phyloP scores from a whole-genome alignment of 108 stramenopile genomes.

The Cylindrotheca closterium region DNA sequence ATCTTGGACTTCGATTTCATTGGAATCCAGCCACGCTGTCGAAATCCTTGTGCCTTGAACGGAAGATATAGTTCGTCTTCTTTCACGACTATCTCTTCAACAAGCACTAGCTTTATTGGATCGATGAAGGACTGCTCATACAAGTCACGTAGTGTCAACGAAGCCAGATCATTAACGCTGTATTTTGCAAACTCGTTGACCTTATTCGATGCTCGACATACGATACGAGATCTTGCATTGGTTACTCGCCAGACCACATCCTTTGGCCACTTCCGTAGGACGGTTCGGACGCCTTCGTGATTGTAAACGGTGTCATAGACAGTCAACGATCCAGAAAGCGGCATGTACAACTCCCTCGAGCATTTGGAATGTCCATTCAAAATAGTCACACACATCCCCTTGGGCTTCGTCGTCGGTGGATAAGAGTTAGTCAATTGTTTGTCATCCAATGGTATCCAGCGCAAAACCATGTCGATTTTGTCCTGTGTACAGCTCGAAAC shows the following conservation, averaged over 20 bases:
- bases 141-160: slow-evolving; percentile 16
- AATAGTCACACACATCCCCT: slow-evolving; percentile 22
- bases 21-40: neutral
- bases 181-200: slow-evolving; percentile 8
- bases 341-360: slow-evolving; percentile 26
- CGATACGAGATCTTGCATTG: slow-evolving; percentile 13
- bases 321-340: slow-evolving; percentile 18
- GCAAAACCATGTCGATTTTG: neutral
- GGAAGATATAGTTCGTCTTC: neutral
- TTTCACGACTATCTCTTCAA: neutral
- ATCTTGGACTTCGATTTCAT: neutral
- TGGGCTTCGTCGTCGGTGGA: neutral
- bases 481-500: neutral
- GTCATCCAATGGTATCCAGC: neutral
- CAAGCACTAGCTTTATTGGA: neutral
- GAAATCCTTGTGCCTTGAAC: neutral
- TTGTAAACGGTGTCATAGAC: slow-evolving; percentile 31
- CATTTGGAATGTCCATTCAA: slow-evolving; percentile 22
- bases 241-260: slow-evolving; percentile 17
- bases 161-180: slow-evolving; percentile 23
- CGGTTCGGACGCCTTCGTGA: slow-evolving; percentile 18
- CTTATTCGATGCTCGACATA: slow-evolving; percentile 26
- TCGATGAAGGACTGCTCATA: slow-evolving; percentile 21
- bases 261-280: slow-evolving; percentile 29
- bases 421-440: no score